A percentile compares a stretch with the other conserved stretches of the same genome.
Conservation (phyloP, 176 grass and related monocot genomes). For the Echinochloa phyllopogon region DNA sequence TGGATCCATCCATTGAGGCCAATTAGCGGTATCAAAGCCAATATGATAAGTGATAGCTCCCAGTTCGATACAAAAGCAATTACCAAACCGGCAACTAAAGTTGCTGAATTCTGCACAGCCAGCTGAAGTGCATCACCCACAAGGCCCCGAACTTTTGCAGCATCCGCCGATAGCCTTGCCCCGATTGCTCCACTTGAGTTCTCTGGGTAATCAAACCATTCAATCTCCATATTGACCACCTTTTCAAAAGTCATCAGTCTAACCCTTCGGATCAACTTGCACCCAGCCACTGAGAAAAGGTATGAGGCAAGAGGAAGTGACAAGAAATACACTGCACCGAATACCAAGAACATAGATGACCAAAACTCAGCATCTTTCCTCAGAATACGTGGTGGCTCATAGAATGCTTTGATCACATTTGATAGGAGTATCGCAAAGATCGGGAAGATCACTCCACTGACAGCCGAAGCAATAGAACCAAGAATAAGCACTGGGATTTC, state of each 20-base stretch:
- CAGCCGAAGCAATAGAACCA: constrained; percentile 65
- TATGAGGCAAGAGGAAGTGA: constrained; percentile 65
- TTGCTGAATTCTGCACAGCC: constrained; percentile 69
- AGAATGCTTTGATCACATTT: constrained; percentile 75
- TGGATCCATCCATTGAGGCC: constrained; percentile 77
- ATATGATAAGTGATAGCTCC: constrained; percentile 75
- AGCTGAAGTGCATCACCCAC: constrained; percentile 73
- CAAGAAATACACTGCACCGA: constrained; percentile 64
- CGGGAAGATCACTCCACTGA: constrained; percentile 77
- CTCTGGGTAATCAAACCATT: constrained; percentile 75
- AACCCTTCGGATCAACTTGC: constrained; percentile 74
- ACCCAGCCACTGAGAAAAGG: constrained; percentile 76
- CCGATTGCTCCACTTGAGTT: constrained; percentile 83
- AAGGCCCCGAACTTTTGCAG: constrained; percentile 71
- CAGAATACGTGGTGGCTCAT: constrained; percentile 54
- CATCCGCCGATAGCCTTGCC: constrained; percentile 71
- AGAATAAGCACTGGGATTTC: constrained; percentile 73
- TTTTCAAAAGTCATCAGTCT: constrained; percentile 76
- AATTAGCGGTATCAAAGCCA: constrained; percentile 74
- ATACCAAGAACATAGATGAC: constrained; percentile 82
- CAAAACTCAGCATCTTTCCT: constrained; percentile 75
- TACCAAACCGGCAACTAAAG: constrained; percentile 68
- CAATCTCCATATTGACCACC: constrained; percentile 76
- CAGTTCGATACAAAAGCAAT: constrained; percentile 78
- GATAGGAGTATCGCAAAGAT: constrained; percentile 74